Conservation (phyloP, 495 filamentous ascomycete genomes). For the Oidiodendron maius region DNA sequence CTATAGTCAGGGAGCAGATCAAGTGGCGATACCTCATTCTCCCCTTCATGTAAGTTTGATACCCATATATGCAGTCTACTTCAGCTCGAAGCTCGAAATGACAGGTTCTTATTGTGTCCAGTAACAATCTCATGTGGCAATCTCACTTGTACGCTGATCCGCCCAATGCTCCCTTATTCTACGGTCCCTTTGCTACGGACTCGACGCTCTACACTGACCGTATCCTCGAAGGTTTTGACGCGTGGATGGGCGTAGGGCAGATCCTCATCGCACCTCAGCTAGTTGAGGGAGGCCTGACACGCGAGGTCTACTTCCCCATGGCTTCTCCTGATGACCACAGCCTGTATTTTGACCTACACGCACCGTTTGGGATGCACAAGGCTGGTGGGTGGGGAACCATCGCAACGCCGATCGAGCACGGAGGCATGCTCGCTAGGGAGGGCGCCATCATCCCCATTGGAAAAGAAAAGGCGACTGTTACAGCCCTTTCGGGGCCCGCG, state of each 20-base stretch:
- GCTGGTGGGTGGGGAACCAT: background rate
- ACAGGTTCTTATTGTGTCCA: background rate
- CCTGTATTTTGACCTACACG: background rate
- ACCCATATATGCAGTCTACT: background rate
- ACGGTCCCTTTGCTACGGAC: background rate
- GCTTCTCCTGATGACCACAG: background rate
- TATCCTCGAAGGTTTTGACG: background rate
- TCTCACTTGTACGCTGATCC: background rate
- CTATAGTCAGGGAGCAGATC: background rate
- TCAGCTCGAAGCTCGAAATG: background rate
- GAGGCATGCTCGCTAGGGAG: background rate
- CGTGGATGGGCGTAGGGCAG: background rate
- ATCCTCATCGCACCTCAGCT: background rate
- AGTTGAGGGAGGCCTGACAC: background rate
- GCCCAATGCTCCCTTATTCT: background rate
- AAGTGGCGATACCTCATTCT: background rate
- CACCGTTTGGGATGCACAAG: background rate
- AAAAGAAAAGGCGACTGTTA: background rate
- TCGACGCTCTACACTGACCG: background rate
- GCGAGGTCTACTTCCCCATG: background rate
- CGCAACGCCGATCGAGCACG: background rate
- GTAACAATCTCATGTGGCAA: background rate
- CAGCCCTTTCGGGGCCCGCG: background rate
- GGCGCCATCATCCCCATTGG: background rate
- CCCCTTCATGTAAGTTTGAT: background rate